Percentiles rank a stretch among this genome's conserved stretches.
Evolutionary conservation across 2,329 filamentous ascomycete genomes (phyloP).

Genomic region (Leptoxyphium fumago): DNA sequence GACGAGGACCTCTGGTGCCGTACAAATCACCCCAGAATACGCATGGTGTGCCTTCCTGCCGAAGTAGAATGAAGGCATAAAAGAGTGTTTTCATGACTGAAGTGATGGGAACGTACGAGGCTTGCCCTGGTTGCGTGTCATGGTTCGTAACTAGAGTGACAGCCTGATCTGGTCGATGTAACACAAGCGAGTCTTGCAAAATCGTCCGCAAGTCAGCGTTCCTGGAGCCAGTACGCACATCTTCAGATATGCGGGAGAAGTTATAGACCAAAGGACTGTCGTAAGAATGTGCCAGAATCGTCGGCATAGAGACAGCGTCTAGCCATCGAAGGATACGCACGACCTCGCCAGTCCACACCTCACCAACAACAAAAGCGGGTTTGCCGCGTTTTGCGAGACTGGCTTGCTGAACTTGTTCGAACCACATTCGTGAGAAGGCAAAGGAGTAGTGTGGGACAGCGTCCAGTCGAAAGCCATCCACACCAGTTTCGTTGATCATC

Average conservation of each 20-base stretch:
- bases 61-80: slow-evolving; percentile 56
- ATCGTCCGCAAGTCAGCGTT: slow-evolving; percentile 43
- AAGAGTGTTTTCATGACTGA: slow-evolving; percentile 57
- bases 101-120: slow-evolving; percentile 47
- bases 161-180: slow-evolving; percentile 12
- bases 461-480: slow-evolving; percentile 55
- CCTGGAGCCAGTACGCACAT: slow-evolving; percentile 21
- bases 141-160: slow-evolving; percentile 56
- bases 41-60: slow-evolving; percentile 47
- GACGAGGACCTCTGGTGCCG: slow-evolving; percentile 40
- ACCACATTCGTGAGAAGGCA: slow-evolving; percentile 51
- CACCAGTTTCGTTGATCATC: slow-evolving; percentile 45
- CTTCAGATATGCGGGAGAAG: slow-evolving; percentile 45
- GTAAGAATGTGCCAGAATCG: slow-evolving; percentile 36
- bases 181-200: slow-evolving; percentile 8
- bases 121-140: slow-evolving; percentile 52
- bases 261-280: slow-evolving; percentile 56
- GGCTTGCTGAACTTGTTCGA: slow-evolving; percentile 38
- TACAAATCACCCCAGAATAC: slow-evolving; percentile 59
- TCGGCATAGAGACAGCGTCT: slow-evolving; percentile 35
- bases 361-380: slow-evolving; percentile 51
- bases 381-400: slow-evolving; percentile 22
- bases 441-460: slow-evolving; percentile 59
- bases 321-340: slow-evolving; percentile 40
- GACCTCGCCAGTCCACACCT: slow-evolving; percentile 51